Conservation (phyloP, 805 yeast species). For the Blastobotrys muscicola region DNA sequence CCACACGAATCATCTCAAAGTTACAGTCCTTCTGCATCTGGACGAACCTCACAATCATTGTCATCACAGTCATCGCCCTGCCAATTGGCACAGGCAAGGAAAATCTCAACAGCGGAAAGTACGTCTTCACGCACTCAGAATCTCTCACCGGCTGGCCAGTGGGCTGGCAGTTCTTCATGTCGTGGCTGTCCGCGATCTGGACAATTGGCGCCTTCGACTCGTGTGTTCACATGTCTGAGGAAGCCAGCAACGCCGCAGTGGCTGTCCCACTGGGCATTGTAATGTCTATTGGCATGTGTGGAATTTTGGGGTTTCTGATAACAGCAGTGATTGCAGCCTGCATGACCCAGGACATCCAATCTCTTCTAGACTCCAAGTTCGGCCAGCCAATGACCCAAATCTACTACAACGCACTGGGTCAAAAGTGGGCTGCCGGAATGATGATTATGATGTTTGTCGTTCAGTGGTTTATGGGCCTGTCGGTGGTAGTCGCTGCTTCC, state of each 20-base stretch:
- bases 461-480: conserved; percentile 58
- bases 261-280: conserved; percentile 61
- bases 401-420: conserved; percentile 52
- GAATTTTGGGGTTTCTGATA: conserved; percentile 49
- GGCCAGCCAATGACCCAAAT: conserved; percentile 64
- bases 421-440: conserved; percentile 54
- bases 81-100: conserved; percentile 17
- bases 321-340: conserved; percentile 47
- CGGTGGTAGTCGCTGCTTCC: conserved; percentile 52
- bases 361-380: conserved; percentile 35
- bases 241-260: conserved; percentile 50
- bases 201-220: conserved; percentile 68
- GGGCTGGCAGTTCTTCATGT: conserved; percentile 46
- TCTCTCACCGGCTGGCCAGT: conserved; percentile 46
- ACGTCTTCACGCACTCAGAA: conserved; percentile 45
- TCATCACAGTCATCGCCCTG: conserved; percentile 31
- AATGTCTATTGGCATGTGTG: conserved; percentile 48
- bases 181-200: conserved; percentile 66
- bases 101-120: conserved; percentile 39
- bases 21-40: conserved; percentile 52
- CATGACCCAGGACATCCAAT: conserved; percentile 34
- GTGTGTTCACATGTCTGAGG: conserved; percentile 65
- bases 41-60: conserved; percentile 43
- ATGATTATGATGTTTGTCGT: conserved; percentile 50
- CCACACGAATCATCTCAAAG: conserved; percentile 47